Base-by-base conservation (phyloP, 306 rosid species). In the Cucurbita moschata region DNA sequence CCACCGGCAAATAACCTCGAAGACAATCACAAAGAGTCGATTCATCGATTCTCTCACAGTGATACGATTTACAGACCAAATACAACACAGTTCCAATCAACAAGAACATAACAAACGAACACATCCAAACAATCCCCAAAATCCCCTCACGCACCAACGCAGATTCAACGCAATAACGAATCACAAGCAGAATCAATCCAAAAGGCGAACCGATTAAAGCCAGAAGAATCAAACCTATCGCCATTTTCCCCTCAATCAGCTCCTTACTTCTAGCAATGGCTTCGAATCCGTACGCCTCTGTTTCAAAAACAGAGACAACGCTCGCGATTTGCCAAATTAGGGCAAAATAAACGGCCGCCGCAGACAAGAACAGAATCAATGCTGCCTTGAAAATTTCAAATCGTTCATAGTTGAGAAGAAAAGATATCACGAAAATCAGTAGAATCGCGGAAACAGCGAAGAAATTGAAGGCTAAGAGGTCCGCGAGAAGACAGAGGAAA, bases 51-150 rank as follows among this genome's bases (percentile, higher is more conserved):
- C 72, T 82, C 79, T 88, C 86, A 51, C 85, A 88, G 52, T 88
- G 93, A 65, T 83, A 82, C 1, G 93, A 87, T 77, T 87, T 92
- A 82, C 96, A 90, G 3, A 88, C 90, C 12, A 93, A 86, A 79
- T 88, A 93, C 16, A 90, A 71, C 71, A 93, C 91, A 0, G 90
- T 86, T 66, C 86, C 81, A 42, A 85, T 81, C 71, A 84, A 66
- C 16, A 83, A 50, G 80, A 88, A 26, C 65, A 11, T 77, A 1
- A 79, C 65, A 47, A 88, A 73, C 42, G 82, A 40, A 71, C 83
- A 23, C 1, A 80, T 78, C 71, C 85, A 83, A 6, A 87, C 13
- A 19, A 79, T 10, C 44, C 83, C 92, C 72, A 11, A 82, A 5
- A 37, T 56, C 1, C 76, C 74, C 8, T 21, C 44, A 2, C 75